These are phyloP conservation scores for Trametes coccinea DNA, from an alignment of 768 basidiomycete species.

Conservation along the genomic window DNA sequence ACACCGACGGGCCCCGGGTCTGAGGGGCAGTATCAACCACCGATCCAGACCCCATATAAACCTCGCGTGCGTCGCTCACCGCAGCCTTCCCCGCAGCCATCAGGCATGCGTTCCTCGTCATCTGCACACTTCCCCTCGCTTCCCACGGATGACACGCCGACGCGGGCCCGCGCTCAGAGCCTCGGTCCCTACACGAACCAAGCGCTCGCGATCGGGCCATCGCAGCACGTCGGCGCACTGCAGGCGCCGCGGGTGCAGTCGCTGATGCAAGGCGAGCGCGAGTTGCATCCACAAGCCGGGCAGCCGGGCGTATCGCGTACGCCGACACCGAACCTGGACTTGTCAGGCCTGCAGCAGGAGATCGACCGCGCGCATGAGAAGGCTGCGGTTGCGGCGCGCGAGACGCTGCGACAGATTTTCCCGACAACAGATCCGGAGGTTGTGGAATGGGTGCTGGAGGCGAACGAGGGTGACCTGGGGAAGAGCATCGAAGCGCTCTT, in stretches of 20 bases:
- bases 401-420: slow-evolving; percentile 88
- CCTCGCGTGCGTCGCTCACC: slow-evolving; percentile 57
- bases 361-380: slow-evolving; percentile 78
- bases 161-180: slow-evolving; percentile 33
- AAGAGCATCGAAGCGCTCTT: slow-evolving; percentile 84
- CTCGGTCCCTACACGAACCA: slow-evolving; percentile 48
- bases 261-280: slow-evolving; percentile 43
- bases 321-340: slow-evolving; percentile 68
- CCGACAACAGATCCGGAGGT: slow-evolving; percentile 80
- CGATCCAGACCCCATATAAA: slow-evolving; percentile 69
- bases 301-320: slow-evolving; percentile 57
- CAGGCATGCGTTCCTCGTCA: slow-evolving; percentile 27
- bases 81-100: slow-evolving; percentile 22
- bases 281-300: slow-evolving; percentile 20
- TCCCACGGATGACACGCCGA: slow-evolving; percentile 48
- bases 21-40: slow-evolving; percentile 16
- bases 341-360: slow-evolving; percentile 69
- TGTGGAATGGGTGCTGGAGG: slow-evolving; percentile 86
- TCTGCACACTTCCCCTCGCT: slow-evolving; percentile 36
- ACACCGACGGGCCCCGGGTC: slow-evolving; percentile 42
- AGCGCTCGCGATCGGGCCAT: slow-evolving; percentile 50
- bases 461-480: slow-evolving; percentile 85
- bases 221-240: slow-evolving; percentile 36
- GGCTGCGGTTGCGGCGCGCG: slow-evolving; percentile 67
- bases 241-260: slow-evolving; percentile 36